A percentile compares a stretch with the other conserved stretches of the same genome.
phyloP scores from a whole-genome alignment of 2,329 filamentous ascomycete species.

The Rhexocercosporidium sp. region DNA sequence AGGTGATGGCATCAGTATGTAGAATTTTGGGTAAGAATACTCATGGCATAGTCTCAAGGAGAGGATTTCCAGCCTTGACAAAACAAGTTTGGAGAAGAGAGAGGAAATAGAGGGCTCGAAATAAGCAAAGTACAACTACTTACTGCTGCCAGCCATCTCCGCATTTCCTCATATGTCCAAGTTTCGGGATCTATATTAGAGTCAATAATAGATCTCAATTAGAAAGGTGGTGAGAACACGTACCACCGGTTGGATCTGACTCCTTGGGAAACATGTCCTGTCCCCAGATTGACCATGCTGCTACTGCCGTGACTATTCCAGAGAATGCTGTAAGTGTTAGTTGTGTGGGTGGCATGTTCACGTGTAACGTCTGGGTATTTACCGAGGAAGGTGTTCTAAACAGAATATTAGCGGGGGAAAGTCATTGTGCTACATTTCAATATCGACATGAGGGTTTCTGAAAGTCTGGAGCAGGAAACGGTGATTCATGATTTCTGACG shows the following conservation, averaged over 20 bases:
- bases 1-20: too few relatives aligned
- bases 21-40: too few relatives aligned
- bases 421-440: too few relatives aligned
- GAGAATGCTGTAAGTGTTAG: slow-evolving; percentile 67
- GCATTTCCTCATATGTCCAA: slow-evolving; percentile 83
- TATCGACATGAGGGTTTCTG: background rate
- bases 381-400: slow-evolving; percentile 74
- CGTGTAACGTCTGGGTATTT: slow-evolving; percentile 30
- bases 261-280: slow-evolving; percentile 77
- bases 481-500: too few relatives aligned
- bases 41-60: too few relatives aligned
- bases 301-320: slow-evolving; percentile 79
- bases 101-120: too few relatives aligned
- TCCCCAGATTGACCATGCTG: slow-evolving; percentile 85
- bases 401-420: slow-evolving; percentile 16
- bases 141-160: slow-evolving; percentile 81
- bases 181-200: slow-evolving; percentile 58
- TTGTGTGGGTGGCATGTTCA: background rate
- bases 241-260: slow-evolving; percentile 77
- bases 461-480: too few relatives aligned
- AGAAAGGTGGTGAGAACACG: background rate
- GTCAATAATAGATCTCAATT: slow-evolving; percentile 6
- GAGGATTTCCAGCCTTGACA: too few relatives aligned
- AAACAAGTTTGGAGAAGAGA: too few relatives aligned
- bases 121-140: too few relatives aligned